These are phyloP conservation scores for Arthrinium puccinioides DNA, from an alignment of 2,329 filamentous ascomycete species.

Conservation along the genomic window DNA sequence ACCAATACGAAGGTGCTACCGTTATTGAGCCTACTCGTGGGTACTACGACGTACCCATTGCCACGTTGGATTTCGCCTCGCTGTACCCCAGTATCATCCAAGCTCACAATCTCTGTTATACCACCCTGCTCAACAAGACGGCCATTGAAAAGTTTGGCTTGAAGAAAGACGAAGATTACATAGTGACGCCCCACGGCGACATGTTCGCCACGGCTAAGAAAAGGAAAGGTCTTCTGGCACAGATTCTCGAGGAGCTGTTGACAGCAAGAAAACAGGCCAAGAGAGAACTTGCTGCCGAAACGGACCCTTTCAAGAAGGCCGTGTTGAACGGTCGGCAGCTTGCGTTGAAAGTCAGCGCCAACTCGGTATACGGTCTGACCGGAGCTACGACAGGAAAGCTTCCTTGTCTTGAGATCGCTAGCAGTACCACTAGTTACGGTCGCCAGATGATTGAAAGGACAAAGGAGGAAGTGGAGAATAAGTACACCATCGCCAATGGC, in stretches of 20 bases:
- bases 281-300: conserved; percentile 79
- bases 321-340: conserved; percentile 95
- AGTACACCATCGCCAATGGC: conserved; percentile 87
- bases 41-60: conserved; percentile 92
- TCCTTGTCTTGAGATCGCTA: conserved; percentile 89
- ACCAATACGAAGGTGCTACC: conserved; percentile 95
- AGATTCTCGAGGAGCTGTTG: conserved; percentile 92
- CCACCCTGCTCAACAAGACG: conserved; percentile 76
- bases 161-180: conserved; percentile 89
- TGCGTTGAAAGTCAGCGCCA: conserved; percentile 92
- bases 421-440: conserved; percentile 93
- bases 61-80: conserved; percentile 96
- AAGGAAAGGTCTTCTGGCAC: conserved; percentile 83
- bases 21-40: conserved; percentile 93
- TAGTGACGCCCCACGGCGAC: conserved; percentile 90
- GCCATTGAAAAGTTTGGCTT: conserved; percentile 69
- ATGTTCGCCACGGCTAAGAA: conserved; percentile 84
- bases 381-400: conserved; percentile 94
- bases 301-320: conserved; percentile 94
- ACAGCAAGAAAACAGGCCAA: conserved; percentile 92
- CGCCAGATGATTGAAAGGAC: conserved; percentile 99
- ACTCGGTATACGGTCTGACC: conserved; percentile 95
- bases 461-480: conserved; percentile 86
- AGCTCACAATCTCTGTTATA: conserved; percentile 97
- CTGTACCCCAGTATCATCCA: conserved; percentile 99